Percentiles rank a stretch among this genome's conserved stretches.
phyloP scores from a whole-genome alignment of 108 stramenopile species.

The Aureococcus anophagefferens region DNA sequence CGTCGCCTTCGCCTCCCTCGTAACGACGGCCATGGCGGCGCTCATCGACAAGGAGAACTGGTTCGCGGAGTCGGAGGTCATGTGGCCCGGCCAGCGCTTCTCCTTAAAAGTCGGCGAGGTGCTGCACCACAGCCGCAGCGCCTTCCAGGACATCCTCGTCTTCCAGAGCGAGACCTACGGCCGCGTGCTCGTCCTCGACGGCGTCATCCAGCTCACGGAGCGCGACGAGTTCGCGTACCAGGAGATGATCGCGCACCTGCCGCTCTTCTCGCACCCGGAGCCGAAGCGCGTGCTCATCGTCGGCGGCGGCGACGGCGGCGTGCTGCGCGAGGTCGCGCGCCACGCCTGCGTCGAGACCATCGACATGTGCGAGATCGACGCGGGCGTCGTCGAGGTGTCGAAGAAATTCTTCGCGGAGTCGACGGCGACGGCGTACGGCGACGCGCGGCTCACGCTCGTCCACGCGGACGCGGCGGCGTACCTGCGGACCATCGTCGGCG shows the following conservation, averaged over 20 bases:
- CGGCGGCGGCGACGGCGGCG: slow-evolving; percentile 96
- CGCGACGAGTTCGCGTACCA: slow-evolving; percentile 91
- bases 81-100: slow-evolving; percentile 67
- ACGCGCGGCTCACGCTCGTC: slow-evolving; percentile 71
- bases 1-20: too few species aligned
- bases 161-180: slow-evolving; percentile 83
- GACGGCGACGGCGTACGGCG: slow-evolving; percentile 79
- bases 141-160: slow-evolving; percentile 90
- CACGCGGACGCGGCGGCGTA: slow-evolving; percentile 45
- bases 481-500: slow-evolving; percentile 7
- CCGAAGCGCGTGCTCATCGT: slow-evolving; percentile 83
- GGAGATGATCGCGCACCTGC: slow-evolving; percentile 95
- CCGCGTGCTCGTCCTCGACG: slow-evolving; percentile 87
- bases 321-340: slow-evolving; percentile 78
- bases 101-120: slow-evolving; percentile 29
- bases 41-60: slow-evolving; percentile 37
- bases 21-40: not conserved
- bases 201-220: slow-evolving; percentile 92
- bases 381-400: slow-evolving; percentile 62
- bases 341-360: slow-evolving; percentile 77
- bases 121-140: slow-evolving; percentile 60
- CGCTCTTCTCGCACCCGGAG: slow-evolving; percentile 78
- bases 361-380: slow-evolving; percentile 91
- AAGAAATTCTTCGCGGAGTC: slow-evolving; percentile 64
- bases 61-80: slow-evolving; percentile 68